Percentiles rank a stretch among this genome's conserved stretches.
These are phyloP conservation scores for Xylaria sp. DNA, from an alignment of 2,329 filamentous ascomycete species.

Conservation along the genomic window DNA sequence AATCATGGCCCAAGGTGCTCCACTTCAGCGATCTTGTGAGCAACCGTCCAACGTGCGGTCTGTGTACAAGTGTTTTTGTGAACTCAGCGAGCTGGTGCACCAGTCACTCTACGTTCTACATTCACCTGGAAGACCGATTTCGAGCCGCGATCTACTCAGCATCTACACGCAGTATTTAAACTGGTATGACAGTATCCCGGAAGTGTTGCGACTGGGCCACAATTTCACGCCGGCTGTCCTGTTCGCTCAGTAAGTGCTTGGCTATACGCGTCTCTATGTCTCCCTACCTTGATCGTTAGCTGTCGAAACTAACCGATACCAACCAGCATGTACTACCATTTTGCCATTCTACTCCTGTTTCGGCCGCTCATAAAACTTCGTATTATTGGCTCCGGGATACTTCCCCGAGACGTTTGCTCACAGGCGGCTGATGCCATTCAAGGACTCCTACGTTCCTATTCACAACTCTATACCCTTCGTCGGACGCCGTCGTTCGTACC, in stretches of 20 bases:
- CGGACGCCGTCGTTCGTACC: constrained; percentile 66
- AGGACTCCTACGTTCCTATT: constrained; percentile 60
- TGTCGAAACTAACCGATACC: neutral
- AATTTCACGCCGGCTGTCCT: constrained; percentile 76
- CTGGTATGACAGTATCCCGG: constrained; percentile 73
- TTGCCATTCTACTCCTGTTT: constrained; percentile 74
- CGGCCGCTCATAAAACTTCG: constrained; percentile 70
- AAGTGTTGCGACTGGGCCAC: constrained; percentile 66
- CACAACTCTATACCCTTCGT: constrained; percentile 63
- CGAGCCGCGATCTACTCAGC: constrained; percentile 65
- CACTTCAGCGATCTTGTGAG: constrained; percentile 60
- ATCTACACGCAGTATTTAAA: constrained; percentile 72
- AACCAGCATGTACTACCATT: constrained; percentile 75
- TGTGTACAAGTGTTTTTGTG: constrained; percentile 71
- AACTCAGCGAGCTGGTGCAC: constrained; percentile 75
- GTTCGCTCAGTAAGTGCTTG: constrained; percentile 69
- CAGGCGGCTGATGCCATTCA: constrained; percentile 66
- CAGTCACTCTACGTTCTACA: constrained; percentile 75
- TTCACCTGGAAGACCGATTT: constrained; percentile 69
- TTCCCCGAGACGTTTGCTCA: constrained; percentile 69
- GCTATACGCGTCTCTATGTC: neutral
- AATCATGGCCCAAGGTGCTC: constrained; percentile 49
- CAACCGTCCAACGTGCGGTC: constrained; percentile 72
- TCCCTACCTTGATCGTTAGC: neutral
- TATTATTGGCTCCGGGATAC: constrained; percentile 67